Evolutionary conservation across 2,329 filamentous ascomycete species (phyloP).

Genomic region (Paracamarosporium sp.): DNA sequence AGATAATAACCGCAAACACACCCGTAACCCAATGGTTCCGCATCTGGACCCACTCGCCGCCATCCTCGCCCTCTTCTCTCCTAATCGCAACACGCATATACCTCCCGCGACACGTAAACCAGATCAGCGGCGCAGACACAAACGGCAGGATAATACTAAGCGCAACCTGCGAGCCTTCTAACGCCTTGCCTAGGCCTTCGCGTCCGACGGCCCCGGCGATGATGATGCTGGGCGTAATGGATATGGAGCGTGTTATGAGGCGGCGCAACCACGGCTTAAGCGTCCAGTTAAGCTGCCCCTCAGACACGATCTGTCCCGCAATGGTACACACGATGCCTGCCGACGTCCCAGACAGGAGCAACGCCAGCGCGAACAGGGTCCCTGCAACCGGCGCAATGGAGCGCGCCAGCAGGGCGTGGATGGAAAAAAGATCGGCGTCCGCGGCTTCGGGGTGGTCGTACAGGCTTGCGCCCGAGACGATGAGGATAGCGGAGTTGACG

Average conservation of each 20-base stretch:
- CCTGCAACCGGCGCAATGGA: slow-evolving; percentile 78
- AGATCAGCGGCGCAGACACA: slow-evolving; percentile 81
- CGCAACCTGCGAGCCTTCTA: slow-evolving; percentile 80
- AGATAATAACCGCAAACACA: slow-evolving; percentile 66
- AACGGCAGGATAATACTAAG: slow-evolving; percentile 82
- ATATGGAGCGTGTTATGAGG: slow-evolving; percentile 78
- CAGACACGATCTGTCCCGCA: slow-evolving; percentile 85
- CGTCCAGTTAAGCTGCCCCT: slow-evolving; percentile 79
- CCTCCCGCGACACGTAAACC: slow-evolving; percentile 78
- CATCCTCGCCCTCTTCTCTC: slow-evolving; percentile 23
- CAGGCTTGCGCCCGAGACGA: slow-evolving; percentile 79
- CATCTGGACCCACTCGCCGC: slow-evolving; percentile 61
- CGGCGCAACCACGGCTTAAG: slow-evolving; percentile 80
- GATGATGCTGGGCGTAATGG: slow-evolving; percentile 81
- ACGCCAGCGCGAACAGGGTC: slow-evolving; percentile 81
- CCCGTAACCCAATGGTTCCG: slow-evolving; percentile 73
- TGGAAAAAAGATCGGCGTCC: slow-evolving; percentile 81
- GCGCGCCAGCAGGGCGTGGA: slow-evolving; percentile 73
- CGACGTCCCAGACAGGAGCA: slow-evolving; percentile 79
- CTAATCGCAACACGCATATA: slow-evolving; percentile 75
- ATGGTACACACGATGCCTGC: slow-evolving; percentile 91
- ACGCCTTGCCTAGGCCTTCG: slow-evolving; percentile 71
- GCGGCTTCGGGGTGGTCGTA: slow-evolving; percentile 65
- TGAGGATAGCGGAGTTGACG: slow-evolving; percentile 82
- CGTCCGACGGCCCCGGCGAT: slow-evolving; percentile 81